Conservation (phyloP, 2,329 filamentous ascomycete genomes). For the Sporothrix luriei region DNA sequence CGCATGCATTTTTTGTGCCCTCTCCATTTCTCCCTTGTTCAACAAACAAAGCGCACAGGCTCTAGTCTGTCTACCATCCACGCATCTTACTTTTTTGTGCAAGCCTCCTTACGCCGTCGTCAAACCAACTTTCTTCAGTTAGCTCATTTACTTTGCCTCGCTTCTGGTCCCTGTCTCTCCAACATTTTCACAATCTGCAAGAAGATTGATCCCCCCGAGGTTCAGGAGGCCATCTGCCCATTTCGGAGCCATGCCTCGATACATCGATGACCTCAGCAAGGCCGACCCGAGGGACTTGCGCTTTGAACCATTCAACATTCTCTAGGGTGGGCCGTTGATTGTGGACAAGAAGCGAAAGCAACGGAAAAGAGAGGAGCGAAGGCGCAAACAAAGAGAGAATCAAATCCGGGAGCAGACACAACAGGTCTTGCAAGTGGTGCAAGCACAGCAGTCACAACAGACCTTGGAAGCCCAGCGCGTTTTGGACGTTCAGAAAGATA, state of each 20-base stretch:
- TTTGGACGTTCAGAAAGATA: too few relatives aligned
- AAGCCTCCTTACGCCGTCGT: background rate
- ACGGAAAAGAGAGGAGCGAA: constrained; percentile 19
- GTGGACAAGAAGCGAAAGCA: constrained; percentile 28
- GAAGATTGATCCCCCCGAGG: background rate
- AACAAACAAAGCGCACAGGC: too few relatives aligned
- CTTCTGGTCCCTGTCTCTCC: background rate
- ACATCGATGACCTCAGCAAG: constrained; percentile 18
- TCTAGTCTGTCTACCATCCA: background rate
- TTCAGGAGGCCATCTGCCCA: background rate
- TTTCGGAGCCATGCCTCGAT: constrained; percentile 24
- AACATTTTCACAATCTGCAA: background rate
- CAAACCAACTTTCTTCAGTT: background rate
- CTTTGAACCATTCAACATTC: constrained; percentile 32
- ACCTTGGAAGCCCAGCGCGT: background rate
- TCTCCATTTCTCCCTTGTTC: background rate
- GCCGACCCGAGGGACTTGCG: constrained; percentile 28
- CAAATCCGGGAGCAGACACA: constrained; percentile 21
- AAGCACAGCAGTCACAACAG: constrained; percentile 10
- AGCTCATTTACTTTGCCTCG: background rate
- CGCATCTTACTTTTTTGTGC: background rate
- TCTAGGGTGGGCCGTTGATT: constrained; percentile 32
- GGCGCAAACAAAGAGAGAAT: constrained; percentile 20
- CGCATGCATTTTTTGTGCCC: background rate
- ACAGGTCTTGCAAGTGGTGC: constrained; percentile 11